Conservation (phyloP, 2,329 filamentous ascomycete species). For the Pleurostoma richardsiae region DNA sequence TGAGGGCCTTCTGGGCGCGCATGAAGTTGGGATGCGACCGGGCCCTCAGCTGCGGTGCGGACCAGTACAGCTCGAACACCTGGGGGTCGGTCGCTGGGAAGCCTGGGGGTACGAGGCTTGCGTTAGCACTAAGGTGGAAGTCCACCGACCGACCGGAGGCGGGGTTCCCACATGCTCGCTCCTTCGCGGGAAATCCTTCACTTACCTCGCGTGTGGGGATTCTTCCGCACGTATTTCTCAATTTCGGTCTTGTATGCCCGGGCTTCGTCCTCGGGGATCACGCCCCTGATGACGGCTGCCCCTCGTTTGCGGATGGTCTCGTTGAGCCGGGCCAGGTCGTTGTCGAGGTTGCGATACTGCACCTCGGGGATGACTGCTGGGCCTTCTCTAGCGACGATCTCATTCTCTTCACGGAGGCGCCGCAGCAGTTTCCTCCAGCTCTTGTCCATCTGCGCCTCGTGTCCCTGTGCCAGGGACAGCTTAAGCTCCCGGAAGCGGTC, state of each 20-base stretch:
- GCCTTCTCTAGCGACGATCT: constrained; percentile 36
- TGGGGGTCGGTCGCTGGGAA: constrained; percentile 64
- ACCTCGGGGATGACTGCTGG: constrained; percentile 48
- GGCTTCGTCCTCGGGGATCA: constrained; percentile 59
- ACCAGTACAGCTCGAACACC: constrained; percentile 76
- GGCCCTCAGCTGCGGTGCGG: constrained; percentile 60
- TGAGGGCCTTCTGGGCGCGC: constrained; percentile 54
- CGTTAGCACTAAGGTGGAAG: neutral
- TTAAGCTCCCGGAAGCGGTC: constrained; percentile 53
- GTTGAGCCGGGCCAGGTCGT: constrained; percentile 25
- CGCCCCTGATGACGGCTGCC: constrained; percentile 58
- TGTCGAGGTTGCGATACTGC: constrained; percentile 38
- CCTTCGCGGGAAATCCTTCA: neutral
- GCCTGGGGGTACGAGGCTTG: constrained; percentile 27
- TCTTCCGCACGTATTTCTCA: constrained; percentile 59
- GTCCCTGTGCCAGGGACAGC: constrained; percentile 41
- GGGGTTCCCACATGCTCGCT: too few species aligned
- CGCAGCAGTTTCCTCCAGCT: constrained; percentile 45
- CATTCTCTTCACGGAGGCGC: constrained; percentile 40
- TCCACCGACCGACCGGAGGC: too few species aligned
- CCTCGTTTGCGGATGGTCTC: constrained; percentile 57
- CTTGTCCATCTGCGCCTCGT: constrained; percentile 38
- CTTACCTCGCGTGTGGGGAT: constrained; percentile 42
- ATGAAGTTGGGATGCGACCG: constrained; percentile 63
- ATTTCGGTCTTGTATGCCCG: constrained; percentile 60